These are phyloP conservation scores for Mycena galopus DNA, from an alignment of 768 basidiomycete genomes.

Conservation along the genomic window DNA sequence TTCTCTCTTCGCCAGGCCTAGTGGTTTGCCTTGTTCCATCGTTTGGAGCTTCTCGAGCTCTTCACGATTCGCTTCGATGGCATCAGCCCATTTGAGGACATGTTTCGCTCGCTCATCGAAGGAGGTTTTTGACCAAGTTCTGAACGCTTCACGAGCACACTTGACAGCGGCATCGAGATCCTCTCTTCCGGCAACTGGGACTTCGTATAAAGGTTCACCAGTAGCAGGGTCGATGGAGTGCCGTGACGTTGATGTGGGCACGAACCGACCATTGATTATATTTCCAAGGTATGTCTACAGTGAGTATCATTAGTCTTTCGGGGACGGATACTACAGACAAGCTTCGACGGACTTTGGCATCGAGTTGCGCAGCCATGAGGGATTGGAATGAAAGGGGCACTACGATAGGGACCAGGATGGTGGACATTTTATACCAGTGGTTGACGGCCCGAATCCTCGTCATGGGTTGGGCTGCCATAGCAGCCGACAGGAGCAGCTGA, in stretches of 20 bases:
- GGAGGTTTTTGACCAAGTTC: neutral
- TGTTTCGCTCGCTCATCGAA: neutral
- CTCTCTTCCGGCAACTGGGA: neutral
- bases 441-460: no score
- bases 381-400: no score
- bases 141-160: neutral
- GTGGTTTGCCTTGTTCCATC: neutral
- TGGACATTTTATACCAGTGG: no score
- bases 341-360: no score
- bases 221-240: neutral
- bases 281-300: neutral
- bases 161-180: neutral
- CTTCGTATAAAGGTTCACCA: neutral
- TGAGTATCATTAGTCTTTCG: no score
- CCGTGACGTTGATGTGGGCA: neutral
- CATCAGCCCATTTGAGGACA: neutral
- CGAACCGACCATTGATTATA: neutral
- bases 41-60: neutral
- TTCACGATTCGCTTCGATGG: neutral
- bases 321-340: no score
- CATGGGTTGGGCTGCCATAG: no score
- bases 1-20: neutral
- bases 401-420: no score
- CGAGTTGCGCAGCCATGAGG: no score
- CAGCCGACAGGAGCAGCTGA: no score